Base-by-base conservation (phyloP, 495 filamentous ascomycete species). In the Xylaria curta region DNA sequence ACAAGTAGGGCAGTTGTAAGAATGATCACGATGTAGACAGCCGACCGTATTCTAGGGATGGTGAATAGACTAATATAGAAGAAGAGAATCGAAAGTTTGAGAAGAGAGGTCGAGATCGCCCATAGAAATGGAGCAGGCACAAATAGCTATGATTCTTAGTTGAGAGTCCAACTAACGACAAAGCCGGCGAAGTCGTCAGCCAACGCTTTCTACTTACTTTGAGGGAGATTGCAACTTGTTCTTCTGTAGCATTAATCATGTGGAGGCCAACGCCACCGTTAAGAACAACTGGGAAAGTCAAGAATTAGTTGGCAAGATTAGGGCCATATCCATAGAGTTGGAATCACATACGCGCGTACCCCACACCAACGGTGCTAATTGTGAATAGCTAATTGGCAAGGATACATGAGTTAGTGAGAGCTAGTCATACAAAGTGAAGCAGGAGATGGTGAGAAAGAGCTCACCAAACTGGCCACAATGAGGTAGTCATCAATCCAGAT, bases 1-100 rank as follows among this genome's bases (percentile, higher is more conserved):
- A 63, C 38, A 17, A 71, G 69, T 63, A 64, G 69, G 46, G 71
- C 40, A 7, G 66, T 21, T 38, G 68, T 71, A 54, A 74, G 36
- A 24, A 56, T 15, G 28, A 69, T 70, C 40, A 74, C 44, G n/a
- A 42, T 19, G 64, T 70, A 70, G 56, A 64, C 67, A 13, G 64
- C 56, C 1, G 62, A 13, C 15, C 67, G 21, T 46, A 74, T 71
- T 24, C 21, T 63, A 15, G 15, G 54, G 24, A 72, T 70, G 44
- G 68, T 36, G 49, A 74, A 71, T 12, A 74, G 58, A 19, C 7
- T 74, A 7, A 54, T 66, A 40, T 74, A 74, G 54, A 74, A 68
- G 21, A 71, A 40, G 4, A 74, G 73, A 36, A 74, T 70, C 64
- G 73, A 74, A 42, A 74, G 58, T 66, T 74, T 74, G 54, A 60